Conservation (phyloP, 2,329 filamentous ascomycete species). For the Botryotinia calthae region DNA sequence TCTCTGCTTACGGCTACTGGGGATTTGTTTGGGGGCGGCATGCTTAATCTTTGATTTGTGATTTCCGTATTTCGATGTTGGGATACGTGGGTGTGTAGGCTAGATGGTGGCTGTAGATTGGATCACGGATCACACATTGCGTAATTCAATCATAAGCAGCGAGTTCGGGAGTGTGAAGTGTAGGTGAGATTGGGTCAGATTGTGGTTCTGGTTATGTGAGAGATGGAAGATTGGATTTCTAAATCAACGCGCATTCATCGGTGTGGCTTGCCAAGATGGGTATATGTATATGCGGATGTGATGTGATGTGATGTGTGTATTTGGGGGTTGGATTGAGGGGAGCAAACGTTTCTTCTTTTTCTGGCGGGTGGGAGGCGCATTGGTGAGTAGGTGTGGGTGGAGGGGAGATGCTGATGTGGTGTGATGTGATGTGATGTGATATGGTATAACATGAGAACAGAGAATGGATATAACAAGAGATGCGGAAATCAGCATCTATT, state of each 20-base stretch:
- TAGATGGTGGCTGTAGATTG: no score
- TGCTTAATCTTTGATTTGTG: no score
- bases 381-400: neutral
- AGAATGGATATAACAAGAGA: neutral
- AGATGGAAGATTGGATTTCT: neutral
- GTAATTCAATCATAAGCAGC: neutral
- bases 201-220: neutral
- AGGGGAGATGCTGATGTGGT: neutral
- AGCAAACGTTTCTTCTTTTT: neutral
- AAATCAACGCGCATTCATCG: neutral
- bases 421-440: neutral
- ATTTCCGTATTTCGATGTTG: no score
- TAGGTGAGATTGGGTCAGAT: neutral
- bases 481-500: neutral
- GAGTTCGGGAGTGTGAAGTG: neutral
- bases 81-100: neutral
- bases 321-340: neutral
- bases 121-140: neutral
- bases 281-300: neutral
- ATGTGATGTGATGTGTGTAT: neutral
- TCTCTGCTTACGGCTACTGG: no score
- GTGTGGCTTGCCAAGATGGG: neutral
- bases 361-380: neutral
- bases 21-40: no score
- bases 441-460: neutral